Base-by-base conservation (phyloP, 495 filamentous ascomycete genomes). In the Talaromyces wortmannii region DNA sequence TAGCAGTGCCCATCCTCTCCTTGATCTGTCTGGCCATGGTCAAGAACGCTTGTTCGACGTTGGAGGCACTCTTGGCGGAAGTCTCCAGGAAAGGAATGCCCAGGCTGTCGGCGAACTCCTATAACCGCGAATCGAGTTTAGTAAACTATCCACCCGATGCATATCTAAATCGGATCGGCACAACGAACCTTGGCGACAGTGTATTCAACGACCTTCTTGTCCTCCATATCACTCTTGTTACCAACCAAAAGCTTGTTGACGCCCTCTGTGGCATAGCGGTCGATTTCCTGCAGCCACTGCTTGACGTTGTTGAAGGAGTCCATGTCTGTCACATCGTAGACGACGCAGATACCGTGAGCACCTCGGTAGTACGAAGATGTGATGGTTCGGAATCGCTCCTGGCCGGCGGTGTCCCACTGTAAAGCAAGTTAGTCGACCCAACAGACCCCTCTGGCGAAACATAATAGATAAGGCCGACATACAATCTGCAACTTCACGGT, bases 251-350 rank as follows among this genome's bases (percentile, higher is more conserved):
- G 83, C 78, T 97, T 97, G 82, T 97, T 98, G 63, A 98, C 94
- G 63, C 95, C 95, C 73, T 98, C 94, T 53, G 94, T 97, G 58
- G 94, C 94, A 64, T 98, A 97, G 64, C 95, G 85, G 75, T 98
- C 95, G 61, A 98, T 98, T 77, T 98, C 95, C 70, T 97, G 95
- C 56, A 98, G 87, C 94, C 94, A 98, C 80, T 97, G 95, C 88
- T 97, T 97, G 63, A 98, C 95, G 77, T 97, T 97, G 83, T 97
- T 97, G 90, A 97, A 98, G 45, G 89, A 95, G 75, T 97, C 95
- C 95, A 97, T 97, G 70, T 98, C 95, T 45, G 94, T 98, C 67
- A 98, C 95, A 84, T 98, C 94, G 80, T 97, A 98, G 67, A 98
- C 94, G 52, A 98, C 94, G 75, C 94, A 98, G 77, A 98, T 98